Conservation (phyloP, 176 grass and related monocot species). For the Otatea glauca region DNA sequence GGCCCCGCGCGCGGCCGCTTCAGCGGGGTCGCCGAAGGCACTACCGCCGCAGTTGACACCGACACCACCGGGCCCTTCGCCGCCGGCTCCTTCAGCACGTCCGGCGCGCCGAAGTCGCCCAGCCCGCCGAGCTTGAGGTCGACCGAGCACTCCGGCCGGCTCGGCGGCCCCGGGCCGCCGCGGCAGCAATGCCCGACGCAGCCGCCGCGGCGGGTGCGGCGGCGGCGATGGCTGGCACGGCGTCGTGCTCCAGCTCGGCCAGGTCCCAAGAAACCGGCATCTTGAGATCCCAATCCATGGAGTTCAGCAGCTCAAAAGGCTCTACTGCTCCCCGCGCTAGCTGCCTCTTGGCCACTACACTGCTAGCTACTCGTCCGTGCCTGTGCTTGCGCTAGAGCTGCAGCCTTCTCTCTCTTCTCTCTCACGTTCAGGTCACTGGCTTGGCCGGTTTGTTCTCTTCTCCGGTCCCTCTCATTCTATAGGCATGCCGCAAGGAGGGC, state of each 20-base stretch:
- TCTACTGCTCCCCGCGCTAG: background rate
- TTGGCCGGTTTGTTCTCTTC: constrained; percentile 40
- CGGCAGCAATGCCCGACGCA: constrained; percentile 43
- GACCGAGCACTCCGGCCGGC: constrained; percentile 64
- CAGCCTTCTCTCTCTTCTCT: background rate
- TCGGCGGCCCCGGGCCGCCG: constrained; percentile 28
- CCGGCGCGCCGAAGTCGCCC: constrained; percentile 50
- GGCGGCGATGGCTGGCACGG: constrained; percentile 32
- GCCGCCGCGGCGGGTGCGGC: background rate
- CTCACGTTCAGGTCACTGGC: constrained; percentile 22
- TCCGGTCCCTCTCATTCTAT: constrained; percentile 36
- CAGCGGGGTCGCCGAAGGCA: constrained; percentile 42
- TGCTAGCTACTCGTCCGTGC: background rate
- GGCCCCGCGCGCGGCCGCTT: constrained; percentile 48
- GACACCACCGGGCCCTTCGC: constrained; percentile 34
- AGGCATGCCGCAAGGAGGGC: constrained; percentile 44
- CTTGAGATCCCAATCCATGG: constrained; percentile 98
- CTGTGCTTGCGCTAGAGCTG: background rate
- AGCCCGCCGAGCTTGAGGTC: constrained; percentile 89
- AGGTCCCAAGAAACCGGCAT: constrained; percentile 79
- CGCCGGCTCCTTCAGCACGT: constrained; percentile 35
- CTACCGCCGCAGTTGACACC: constrained; percentile 16
- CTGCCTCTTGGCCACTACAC: constrained; percentile 1
- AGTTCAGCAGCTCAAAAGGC: constrained; percentile 19
- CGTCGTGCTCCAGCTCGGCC: constrained; percentile 54